Conservation (phyloP, 148 eudicot species). For the Rhododendron simsii region DNA sequence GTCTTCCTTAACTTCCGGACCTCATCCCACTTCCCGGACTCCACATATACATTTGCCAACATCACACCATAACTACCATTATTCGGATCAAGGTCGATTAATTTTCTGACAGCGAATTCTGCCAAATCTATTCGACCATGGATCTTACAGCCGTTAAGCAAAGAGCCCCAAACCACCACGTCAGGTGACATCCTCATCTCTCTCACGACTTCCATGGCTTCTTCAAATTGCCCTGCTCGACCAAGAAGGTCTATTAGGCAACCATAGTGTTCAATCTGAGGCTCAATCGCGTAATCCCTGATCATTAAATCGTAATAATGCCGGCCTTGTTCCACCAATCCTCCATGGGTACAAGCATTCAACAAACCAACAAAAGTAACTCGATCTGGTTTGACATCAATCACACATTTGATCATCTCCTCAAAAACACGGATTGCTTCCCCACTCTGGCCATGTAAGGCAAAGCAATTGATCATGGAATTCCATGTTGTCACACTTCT, state of each 20-base stretch:
- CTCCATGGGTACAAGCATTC: slow-evolving; percentile 79
- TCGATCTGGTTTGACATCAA: slow-evolving; percentile 44
- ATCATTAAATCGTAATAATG: slow-evolving; percentile 47
- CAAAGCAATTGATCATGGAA: slow-evolving; percentile 70
- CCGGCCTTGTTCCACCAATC: slow-evolving; percentile 57
- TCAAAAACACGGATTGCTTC: slow-evolving; percentile 51
- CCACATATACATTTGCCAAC: slow-evolving; percentile 69
- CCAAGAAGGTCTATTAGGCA: slow-evolving; percentile 73
- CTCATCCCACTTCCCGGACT: slow-evolving; percentile 67
- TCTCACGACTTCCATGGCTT: slow-evolving; percentile 48
- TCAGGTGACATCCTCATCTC: slow-evolving; percentile 66
- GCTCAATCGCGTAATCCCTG: slow-evolving; percentile 46
- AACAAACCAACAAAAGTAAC: slow-evolving; percentile 70
- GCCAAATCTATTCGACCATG: slow-evolving; percentile 62
- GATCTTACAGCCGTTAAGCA: slow-evolving; percentile 70
- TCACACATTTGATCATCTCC: slow-evolving; percentile 40
- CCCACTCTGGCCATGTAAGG: slow-evolving; percentile 54
- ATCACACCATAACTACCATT: slow-evolving; percentile 65
- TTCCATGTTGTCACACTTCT: slow-evolving; percentile 61
- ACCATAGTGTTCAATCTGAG: slow-evolving; percentile 72
- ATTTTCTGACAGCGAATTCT: slow-evolving; percentile 50
- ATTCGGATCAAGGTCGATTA: slow-evolving; percentile 57
- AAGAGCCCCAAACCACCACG: slow-evolving; percentile 74
- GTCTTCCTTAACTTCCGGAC: slow-evolving; percentile 42
- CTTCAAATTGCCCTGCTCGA: slow-evolving; percentile 60